Evolutionary conservation across 2,329 filamentous ascomycete genomes (phyloP).

Genomic region (Hypocreales sp.): DNA sequence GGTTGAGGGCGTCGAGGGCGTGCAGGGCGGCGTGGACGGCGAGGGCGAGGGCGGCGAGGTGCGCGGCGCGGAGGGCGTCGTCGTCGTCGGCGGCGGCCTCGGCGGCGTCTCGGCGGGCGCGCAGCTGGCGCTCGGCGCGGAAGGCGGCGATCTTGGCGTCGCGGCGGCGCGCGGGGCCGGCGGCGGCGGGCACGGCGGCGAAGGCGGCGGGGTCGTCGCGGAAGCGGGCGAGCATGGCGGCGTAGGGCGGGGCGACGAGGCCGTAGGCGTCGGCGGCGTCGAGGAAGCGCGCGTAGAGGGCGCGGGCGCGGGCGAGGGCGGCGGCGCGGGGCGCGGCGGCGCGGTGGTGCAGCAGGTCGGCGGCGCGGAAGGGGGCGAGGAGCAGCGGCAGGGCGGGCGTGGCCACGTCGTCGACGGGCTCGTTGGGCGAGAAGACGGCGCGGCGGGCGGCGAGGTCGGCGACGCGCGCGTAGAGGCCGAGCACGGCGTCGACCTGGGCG

Average conservation of each 20-base stretch:
- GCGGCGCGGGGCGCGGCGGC: conserved; percentile 30
- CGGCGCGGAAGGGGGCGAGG: conserved; percentile 60
- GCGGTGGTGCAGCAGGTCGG: conserved; percentile 53
- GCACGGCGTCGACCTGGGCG: conserved; percentile 48
- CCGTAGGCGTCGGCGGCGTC: conserved; percentile 64
- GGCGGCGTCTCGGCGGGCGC: conserved; percentile 33
- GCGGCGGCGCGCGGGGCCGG: conserved; percentile 49
- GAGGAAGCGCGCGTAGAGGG: conserved; percentile 65
- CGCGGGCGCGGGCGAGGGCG: conserved; percentile 47
- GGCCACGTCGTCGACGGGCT: conserved; percentile 71
- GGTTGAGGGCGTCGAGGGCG: conserved; percentile 70
- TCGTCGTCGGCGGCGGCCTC: conserved; percentile 51
- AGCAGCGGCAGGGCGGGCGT: conserved; percentile 81
- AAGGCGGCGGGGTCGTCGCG: conserved; percentile 58
- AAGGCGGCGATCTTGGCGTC: conserved; percentile 79
- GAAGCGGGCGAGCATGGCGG: conserved; percentile 57
- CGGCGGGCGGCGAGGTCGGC: conserved; percentile 52
- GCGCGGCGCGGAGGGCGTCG: conserved; percentile 62
- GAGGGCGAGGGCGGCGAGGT: conserved; percentile 61
- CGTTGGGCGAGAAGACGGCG: conserved; percentile 82
- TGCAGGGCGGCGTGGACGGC: conserved; percentile 71
- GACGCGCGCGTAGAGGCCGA: conserved; percentile 60
- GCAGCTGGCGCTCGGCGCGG: conserved; percentile 71
- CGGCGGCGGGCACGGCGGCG: conserved; percentile 45
- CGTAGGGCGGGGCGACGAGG: conserved; percentile 49